Evolutionary conservation across 306 rosid genomes (phyloP).

Genomic region (Ammopiptanthus mongolicus): DNA sequence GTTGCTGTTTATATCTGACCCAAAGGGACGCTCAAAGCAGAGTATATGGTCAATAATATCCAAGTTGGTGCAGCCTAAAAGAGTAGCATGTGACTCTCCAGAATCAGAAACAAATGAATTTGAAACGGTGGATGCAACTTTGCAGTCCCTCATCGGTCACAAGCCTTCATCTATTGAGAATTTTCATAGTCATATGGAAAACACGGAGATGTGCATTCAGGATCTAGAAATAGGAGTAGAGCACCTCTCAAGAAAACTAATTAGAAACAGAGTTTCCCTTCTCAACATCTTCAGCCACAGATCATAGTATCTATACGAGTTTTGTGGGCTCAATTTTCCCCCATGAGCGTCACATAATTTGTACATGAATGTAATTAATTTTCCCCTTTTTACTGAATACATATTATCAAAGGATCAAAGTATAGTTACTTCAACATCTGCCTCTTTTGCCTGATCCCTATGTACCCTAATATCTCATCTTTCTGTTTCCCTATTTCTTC

Average conservation of each 20-base stretch:
- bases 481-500: not conserved
- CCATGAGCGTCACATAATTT: constrained; percentile 11
- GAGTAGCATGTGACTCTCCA: constrained; percentile 7
- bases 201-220: constrained; percentile 24
- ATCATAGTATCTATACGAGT: not conserved
- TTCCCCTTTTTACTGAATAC: not conserved
- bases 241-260: constrained; percentile 26
- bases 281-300: constrained; percentile 32
- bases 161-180: constrained; percentile 16
- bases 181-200: constrained; percentile 15
- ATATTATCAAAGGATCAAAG: not conserved
- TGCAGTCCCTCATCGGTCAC: constrained; percentile 5
- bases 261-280: constrained; percentile 29
- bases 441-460: not conserved
- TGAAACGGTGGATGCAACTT: constrained; percentile 23
- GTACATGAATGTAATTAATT: constrained; percentile 19
- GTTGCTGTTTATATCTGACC: constrained; percentile 13
- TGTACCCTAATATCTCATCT: not conserved
- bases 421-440: not conserved
- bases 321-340: constrained; percentile 15
- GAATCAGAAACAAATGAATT: constrained; percentile 14
- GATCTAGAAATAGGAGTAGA: constrained; percentile 32
- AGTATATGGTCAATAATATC: constrained; percentile 31
- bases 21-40: constrained; percentile 4
- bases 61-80: constrained; percentile 25